These are phyloP conservation scores for Trifolium pratense DNA, from an alignment of 306 rosid species.

Conservation along the genomic window DNA sequence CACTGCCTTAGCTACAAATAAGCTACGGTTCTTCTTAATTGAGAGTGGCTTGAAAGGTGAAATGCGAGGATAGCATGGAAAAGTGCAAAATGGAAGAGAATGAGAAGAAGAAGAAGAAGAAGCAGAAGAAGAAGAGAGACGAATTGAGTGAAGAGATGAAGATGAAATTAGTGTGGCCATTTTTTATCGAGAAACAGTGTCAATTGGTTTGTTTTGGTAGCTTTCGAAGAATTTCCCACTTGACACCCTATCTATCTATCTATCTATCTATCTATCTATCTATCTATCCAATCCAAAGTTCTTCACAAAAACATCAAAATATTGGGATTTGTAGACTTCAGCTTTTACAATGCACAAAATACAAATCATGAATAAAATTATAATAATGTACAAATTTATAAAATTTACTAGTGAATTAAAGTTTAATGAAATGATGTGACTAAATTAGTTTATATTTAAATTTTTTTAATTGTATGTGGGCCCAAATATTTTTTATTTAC, in stretches of 20 bases:
- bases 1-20: conserved; percentile 46
- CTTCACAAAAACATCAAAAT: not conserved
- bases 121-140: not conserved
- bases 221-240: not conserved
- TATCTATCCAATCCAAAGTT: conserved; percentile 1
- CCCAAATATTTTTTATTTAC: too few relatives aligned
- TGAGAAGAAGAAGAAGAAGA: conserved; percentile 24
- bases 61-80: conserved; percentile 37
- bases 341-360: too few relatives aligned
- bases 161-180: conserved; percentile 64
- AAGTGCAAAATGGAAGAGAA: conserved; percentile 42
- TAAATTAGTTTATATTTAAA: too few relatives aligned
- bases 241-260: conserved; percentile 26
- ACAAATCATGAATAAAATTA: too few relatives aligned
- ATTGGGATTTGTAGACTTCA: too few relatives aligned
- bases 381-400: too few relatives aligned
- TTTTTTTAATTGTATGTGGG: too few relatives aligned
- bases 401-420: too few relatives aligned
- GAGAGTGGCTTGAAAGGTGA: conserved; percentile 40
- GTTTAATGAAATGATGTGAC: too few relatives aligned
- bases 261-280: conserved; percentile 9
- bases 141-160: conserved; percentile 46
- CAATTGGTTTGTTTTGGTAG: not conserved
- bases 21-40: conserved; percentile 34
- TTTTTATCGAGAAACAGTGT: conserved; percentile 17